phyloP scores from a whole-genome alignment of 768 basidiomycete species.

The Panaeolus papilionaceus region DNA sequence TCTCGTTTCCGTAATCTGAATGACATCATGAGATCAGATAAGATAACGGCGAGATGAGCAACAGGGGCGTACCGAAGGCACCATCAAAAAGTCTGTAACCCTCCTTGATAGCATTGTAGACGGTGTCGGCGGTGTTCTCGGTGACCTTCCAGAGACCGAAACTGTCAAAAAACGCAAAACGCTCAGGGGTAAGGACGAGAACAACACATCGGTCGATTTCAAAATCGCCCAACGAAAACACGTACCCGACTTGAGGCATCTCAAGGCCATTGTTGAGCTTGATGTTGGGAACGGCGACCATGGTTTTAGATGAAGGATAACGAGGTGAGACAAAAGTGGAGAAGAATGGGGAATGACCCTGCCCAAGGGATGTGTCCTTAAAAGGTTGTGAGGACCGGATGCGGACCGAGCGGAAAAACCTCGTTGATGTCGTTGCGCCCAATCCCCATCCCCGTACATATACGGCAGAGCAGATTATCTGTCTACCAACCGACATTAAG shows the following conservation, averaged over 20 bases:
- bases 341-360: constrained; percentile 9
- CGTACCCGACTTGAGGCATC: constrained; percentile 38
- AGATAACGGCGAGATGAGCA: constrained; percentile 12
- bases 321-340: constrained; percentile 13
- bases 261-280: constrained; percentile 36
- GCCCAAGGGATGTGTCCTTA: background rate
- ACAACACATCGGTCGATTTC: constrained; percentile 21
- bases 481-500: constrained; percentile 11
- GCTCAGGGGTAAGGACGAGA: constrained; percentile 23
- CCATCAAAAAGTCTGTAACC: constrained; percentile 90
- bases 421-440: constrained; percentile 12
- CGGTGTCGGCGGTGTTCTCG: constrained; percentile 65
- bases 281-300: constrained; percentile 35
- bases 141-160: constrained; percentile 48
- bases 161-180: constrained; percentile 20
- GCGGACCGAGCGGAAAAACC: constrained; percentile 15
- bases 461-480: constrained; percentile 10
- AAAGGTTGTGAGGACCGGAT: background rate
- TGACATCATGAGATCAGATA: constrained; percentile 15
- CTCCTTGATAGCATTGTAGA: constrained; percentile 85
- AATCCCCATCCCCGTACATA: constrained; percentile 8
- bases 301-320: constrained; percentile 19
- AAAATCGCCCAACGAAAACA: background rate
- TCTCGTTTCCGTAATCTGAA: constrained; percentile 87
- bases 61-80: constrained; percentile 51